phyloP scores from a whole-genome alignment of 192 early-diverging fungal genomes.

The Coemansia sp. region DNA sequence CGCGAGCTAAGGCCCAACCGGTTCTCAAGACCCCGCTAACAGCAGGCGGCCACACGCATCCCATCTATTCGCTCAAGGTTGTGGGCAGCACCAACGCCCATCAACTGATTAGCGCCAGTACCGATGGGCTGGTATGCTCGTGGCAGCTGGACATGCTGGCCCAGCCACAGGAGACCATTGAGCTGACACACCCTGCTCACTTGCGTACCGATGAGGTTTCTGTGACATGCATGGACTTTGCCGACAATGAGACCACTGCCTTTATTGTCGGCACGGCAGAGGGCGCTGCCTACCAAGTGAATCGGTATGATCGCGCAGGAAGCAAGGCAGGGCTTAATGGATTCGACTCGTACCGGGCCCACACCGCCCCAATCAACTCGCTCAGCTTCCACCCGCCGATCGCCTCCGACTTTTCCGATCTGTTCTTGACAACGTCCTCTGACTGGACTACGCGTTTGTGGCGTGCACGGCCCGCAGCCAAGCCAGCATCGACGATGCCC shows the following conservation, averaged over 20 bases:
- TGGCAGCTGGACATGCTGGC: slow-evolving; percentile 99
- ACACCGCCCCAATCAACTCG: slow-evolving; percentile 84
- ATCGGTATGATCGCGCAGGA: slow-evolving; percentile 93
- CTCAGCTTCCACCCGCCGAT: slow-evolving; percentile 88
- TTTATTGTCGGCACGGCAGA: slow-evolving; percentile 98
- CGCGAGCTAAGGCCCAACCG: slow-evolving; percentile 82
- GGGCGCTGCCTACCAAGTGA: slow-evolving; percentile 90
- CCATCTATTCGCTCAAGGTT: slow-evolving; percentile 85
- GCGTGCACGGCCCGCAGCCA: slow-evolving; percentile 65
- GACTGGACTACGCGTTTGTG: slow-evolving; percentile 99
- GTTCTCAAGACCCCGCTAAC: slow-evolving; percentile 94
- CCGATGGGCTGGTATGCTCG: slow-evolving; percentile 94
- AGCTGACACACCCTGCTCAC: slow-evolving; percentile 73
- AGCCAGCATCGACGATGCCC: slow-evolving; percentile 42
- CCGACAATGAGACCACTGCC: slow-evolving; percentile 86
- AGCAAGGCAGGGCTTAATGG: slow-evolving; percentile 95
- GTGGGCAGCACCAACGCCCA: slow-evolving; percentile 96
- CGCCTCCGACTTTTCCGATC: slow-evolving; percentile 78
- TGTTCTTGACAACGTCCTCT: slow-evolving; percentile 88
- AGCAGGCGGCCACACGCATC: slow-evolving; percentile 93
- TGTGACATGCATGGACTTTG: slow-evolving; percentile 88
- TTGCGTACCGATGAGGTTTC: slow-evolving; percentile 91
- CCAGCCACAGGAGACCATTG: slow-evolving; percentile 88
- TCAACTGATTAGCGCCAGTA: slow-evolving; percentile 86
- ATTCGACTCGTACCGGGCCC: slow-evolving; percentile 82